A percentile compares a stretch with the other conserved stretches of the same genome.
Evolutionary conservation across 345 rosid genomes (phyloP).

Genomic region (Lepidium aucheri): DNA sequence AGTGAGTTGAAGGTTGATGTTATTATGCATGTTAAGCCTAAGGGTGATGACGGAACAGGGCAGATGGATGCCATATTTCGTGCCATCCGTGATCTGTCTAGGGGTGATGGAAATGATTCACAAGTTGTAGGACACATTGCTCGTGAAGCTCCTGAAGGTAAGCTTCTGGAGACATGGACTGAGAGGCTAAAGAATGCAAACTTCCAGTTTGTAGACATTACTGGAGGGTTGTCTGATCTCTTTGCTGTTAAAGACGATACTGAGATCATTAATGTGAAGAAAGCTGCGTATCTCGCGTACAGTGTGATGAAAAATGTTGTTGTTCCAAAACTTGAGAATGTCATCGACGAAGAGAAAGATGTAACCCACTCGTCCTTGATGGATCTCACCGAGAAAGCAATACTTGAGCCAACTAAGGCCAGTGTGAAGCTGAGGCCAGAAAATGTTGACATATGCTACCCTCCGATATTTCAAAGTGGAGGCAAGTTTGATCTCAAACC

Average conservation of each 20-base stretch:
- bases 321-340: slow-evolving; percentile 81
- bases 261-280: slow-evolving; percentile 71
- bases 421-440: slow-evolving; percentile 81
- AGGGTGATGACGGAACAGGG: slow-evolving; percentile 58
- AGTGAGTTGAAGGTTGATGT: slow-evolving; percentile 60
- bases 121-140: slow-evolving; percentile 63
- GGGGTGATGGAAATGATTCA: slow-evolving; percentile 30
- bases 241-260: slow-evolving; percentile 72
- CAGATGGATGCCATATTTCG: slow-evolving; percentile 59
- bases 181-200: slow-evolving; percentile 48
- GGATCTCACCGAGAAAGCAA: slow-evolving; percentile 86
- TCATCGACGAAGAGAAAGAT: slow-evolving; percentile 87
- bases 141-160: slow-evolving; percentile 82
- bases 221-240: slow-evolving; percentile 71
- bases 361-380: slow-evolving; percentile 74
- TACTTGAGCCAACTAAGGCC: slow-evolving; percentile 71
- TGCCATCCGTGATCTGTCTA: slow-evolving; percentile 45
- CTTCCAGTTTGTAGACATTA: slow-evolving; percentile 57
- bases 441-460: slow-evolving; percentile 93
- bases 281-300: slow-evolving; percentile 71
- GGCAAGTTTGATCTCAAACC: slow-evolving; percentile 89
- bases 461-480: slow-evolving; percentile 95
- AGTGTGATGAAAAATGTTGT: slow-evolving; percentile 78
- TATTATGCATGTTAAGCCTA: slow-evolving; percentile 58
- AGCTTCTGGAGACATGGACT: slow-evolving; percentile 76